Conservation (phyloP, 305 asterid genomes). For the Fraxinus sp. region DNA sequence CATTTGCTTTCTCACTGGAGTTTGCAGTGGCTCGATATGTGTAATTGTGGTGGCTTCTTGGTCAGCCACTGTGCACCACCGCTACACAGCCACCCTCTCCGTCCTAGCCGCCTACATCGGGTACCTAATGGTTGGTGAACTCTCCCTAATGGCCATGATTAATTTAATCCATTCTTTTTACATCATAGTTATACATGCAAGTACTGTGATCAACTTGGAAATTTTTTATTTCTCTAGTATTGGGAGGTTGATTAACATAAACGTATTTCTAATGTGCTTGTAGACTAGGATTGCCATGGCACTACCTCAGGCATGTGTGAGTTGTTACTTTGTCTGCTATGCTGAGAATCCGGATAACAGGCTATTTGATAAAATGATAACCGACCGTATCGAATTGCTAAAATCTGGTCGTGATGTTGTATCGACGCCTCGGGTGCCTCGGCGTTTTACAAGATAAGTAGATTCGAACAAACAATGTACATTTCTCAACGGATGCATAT, state of each 20-base stretch:
- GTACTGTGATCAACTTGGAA: conserved; percentile 28
- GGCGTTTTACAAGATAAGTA: conserved; percentile 45
- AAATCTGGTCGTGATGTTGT: conserved; percentile 55
- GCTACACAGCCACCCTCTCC: conserved; percentile 69
- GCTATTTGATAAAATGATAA: conserved; percentile 63
- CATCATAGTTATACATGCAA: conserved; percentile 7
- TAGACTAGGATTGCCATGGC: conserved; percentile 99
- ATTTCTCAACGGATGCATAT: neutral
- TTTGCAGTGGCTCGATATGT: conserved; percentile 87
- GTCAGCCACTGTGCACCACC: conserved; percentile 62
- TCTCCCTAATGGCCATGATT: conserved; percentile 7
- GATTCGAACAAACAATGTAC: neutral
- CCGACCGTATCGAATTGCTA: conserved; percentile 44
- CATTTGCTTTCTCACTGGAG: conserved; percentile 82
- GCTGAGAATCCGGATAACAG: conserved; percentile 85
- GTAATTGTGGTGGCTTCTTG: conserved; percentile 77
- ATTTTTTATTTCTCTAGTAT: neutral
- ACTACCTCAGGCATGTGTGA: conserved; percentile 89
- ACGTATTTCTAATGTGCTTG: conserved; percentile 20
- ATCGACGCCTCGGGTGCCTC: conserved; percentile 82
- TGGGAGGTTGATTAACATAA: neutral
- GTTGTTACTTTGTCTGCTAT: conserved; percentile 88
- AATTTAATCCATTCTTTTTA: neutral
- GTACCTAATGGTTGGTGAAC: conserved; percentile 74
- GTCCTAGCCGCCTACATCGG: conserved; percentile 78